phyloP scores from a whole-genome alignment of 768 basidiomycete genomes.

The Naganishia friedmannii region DNA sequence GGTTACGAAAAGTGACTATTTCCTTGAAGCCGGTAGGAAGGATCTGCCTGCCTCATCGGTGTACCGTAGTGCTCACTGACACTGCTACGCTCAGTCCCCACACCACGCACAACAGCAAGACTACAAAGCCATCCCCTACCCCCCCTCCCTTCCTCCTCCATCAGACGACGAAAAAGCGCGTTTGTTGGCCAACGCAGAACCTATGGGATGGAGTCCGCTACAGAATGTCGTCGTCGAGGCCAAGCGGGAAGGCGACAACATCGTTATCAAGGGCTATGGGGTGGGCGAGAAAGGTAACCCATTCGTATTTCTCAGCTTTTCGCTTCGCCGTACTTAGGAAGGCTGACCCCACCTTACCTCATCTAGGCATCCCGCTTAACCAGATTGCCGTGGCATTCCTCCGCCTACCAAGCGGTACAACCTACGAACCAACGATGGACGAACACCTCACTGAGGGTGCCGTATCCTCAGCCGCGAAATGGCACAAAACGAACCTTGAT shows the following conservation, averaged over 20 bases:
- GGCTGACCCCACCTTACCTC: slow-evolving; percentile 60
- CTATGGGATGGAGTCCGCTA: slow-evolving; percentile 24
- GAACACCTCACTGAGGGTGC: slow-evolving; percentile 57
- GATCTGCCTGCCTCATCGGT: neutral
- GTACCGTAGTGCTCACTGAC: neutral
- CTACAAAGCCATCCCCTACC: slow-evolving; percentile 66
- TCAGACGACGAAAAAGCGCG: slow-evolving; percentile 11
- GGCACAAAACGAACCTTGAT: neutral
- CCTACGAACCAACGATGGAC: slow-evolving; percentile 58
- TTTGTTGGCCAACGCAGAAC: neutral
- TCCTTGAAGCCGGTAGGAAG: slow-evolving; percentile 15
- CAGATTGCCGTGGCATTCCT: slow-evolving; percentile 10
- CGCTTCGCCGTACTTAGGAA: slow-evolving; percentile 13
- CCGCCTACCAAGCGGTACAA: neutral
- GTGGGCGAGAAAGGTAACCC: slow-evolving; percentile 36
- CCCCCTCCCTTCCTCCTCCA: slow-evolving; percentile 35
- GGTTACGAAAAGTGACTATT: slow-evolving; percentile 32
- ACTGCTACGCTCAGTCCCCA: slow-evolving; percentile 56
- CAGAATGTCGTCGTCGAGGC: slow-evolving; percentile 23
- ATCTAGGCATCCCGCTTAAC: slow-evolving; percentile 58
- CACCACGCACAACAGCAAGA: slow-evolving; percentile 72
- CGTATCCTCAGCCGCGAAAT: slow-evolving; percentile 33
- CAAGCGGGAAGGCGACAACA: neutral
- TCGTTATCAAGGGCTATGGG: slow-evolving; percentile 8
- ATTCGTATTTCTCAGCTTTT: neutral